Conservation (phyloP, 805 yeast genomes). For the Debaryomyces tyrocola region DNA sequence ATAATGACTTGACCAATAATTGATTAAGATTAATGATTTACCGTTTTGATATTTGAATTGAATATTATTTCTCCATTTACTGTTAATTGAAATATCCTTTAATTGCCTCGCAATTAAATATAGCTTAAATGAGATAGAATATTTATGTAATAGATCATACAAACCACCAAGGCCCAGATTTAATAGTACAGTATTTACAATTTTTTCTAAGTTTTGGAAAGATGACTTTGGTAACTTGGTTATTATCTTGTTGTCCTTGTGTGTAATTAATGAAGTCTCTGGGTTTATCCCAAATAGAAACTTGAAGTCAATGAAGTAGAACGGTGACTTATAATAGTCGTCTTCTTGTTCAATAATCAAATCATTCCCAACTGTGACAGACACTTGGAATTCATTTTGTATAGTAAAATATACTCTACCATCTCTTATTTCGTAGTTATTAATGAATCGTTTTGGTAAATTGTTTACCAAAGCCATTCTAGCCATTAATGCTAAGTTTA, state of each 20-base stretch:
- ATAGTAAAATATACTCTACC: conserved; percentile 74
- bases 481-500: conserved; percentile 72
- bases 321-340: conserved; percentile 53
- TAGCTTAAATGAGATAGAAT: conserved; percentile 64
- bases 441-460: conserved; percentile 62
- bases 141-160: conserved; percentile 56
- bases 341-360: conserved; percentile 47
- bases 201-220: conserved; percentile 48
- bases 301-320: conserved; percentile 75
- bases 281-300: conserved; percentile 54
- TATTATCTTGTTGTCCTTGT: conserved; percentile 21
- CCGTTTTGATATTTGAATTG: conserved; percentile 59
- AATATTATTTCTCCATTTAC: conserved; percentile 60
- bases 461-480: conserved; percentile 67
- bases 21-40: conserved; percentile 51
- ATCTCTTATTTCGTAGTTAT: conserved; percentile 61
- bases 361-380: conserved; percentile 70
- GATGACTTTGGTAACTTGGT: conserved; percentile 33
- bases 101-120: conserved; percentile 61
- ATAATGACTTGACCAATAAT: conserved; percentile 59
- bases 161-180: conserved; percentile 50
- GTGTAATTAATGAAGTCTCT: conserved; percentile 32
- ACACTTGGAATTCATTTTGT: conserved; percentile 58
- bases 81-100: conserved; percentile 41
- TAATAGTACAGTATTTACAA: conserved; percentile 53